Evolutionary conservation across 2,329 filamentous ascomycete genomes (phyloP).

Genomic region (Neopestalotiopsis sp.): DNA sequence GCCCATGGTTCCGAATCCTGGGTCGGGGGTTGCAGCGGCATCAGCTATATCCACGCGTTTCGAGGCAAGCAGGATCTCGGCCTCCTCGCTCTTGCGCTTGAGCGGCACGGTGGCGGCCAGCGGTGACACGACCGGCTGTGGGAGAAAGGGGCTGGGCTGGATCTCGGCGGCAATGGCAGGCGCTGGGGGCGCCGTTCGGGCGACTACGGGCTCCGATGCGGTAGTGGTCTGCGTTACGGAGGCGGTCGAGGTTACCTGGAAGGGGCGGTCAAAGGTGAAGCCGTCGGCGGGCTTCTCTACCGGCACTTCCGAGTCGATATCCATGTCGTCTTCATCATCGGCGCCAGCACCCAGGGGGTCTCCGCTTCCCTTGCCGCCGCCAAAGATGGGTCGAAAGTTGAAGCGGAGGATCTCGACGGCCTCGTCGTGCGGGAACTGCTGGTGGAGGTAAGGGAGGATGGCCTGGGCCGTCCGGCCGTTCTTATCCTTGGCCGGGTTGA

Average conservation of each 20-base stretch:
- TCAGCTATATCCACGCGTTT: constrained; percentile 43
- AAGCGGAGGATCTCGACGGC: constrained; percentile 74
- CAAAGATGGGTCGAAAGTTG: constrained; percentile 54
- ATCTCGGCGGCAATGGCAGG: constrained; percentile 21
- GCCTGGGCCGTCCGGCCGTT: constrained; percentile 71
- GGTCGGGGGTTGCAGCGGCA: constrained; percentile 23
- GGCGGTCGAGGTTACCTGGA: constrained; percentile 21
- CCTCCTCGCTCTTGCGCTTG: constrained; percentile 50
- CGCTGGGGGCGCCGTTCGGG: constrained; percentile 16
- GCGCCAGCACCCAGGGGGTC: constrained; percentile 39
- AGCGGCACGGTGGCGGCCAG: constrained; percentile 30
- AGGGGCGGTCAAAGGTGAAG: constrained; percentile 29
- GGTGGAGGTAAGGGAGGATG: constrained; percentile 79
- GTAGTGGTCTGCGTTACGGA: constrained; percentile 11
- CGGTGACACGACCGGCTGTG: constrained; percentile 22
- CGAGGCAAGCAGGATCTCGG: constrained; percentile 36
- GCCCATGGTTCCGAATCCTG: constrained; percentile 17
- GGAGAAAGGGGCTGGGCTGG: constrained; percentile 30
- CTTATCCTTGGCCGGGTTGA: constrained; percentile 74
- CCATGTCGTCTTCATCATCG: constrained; percentile 42
- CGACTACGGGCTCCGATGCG: not conserved
- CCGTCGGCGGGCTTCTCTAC: constrained; percentile 28
- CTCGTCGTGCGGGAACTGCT: constrained; percentile 65
- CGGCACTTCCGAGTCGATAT: constrained; percentile 33
- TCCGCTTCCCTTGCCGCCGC: constrained; percentile 31